These are phyloP conservation scores for Eucalyptus cloeziana DNA, from an alignment of 345 rosid species.

Conservation along the genomic window DNA sequence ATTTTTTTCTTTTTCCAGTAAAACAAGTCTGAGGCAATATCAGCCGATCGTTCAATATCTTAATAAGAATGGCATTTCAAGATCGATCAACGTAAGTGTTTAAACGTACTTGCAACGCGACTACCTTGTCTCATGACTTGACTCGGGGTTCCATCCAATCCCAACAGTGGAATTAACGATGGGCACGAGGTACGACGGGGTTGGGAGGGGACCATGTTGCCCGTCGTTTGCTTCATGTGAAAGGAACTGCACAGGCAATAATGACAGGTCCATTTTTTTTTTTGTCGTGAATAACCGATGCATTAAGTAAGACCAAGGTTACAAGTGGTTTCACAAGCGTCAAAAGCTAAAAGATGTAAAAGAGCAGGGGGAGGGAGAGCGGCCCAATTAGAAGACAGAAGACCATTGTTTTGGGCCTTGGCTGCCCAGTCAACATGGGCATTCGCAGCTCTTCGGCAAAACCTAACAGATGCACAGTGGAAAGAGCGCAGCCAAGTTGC, in stretches of 20 bases:
- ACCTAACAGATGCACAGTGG: too few species aligned
- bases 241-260: neutral
- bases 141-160: neutral
- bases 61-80: neutral
- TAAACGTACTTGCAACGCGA: neutral
- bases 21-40: neutral
- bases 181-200: neutral
- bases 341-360: too few species aligned
- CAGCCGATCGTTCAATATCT: neutral
- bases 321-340: too few species aligned
- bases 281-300: too few species aligned
- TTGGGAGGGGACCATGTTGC: neutral
- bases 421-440: too few species aligned
- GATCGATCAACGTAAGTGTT: neutral
- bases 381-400: too few species aligned
- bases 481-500: too few species aligned
- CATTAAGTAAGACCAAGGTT: too few species aligned
- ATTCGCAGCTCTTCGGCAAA: too few species aligned
- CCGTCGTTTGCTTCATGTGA: neutral
- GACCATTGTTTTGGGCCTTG: too few species aligned
- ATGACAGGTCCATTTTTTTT: neutral
- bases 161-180: neutral
- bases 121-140: neutral
- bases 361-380: too few species aligned
- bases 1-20: neutral